These are phyloP conservation scores for Metschnikowia aberdeeniae DNA, from an alignment of 805 yeast genomes.

Conservation along the genomic window DNA sequence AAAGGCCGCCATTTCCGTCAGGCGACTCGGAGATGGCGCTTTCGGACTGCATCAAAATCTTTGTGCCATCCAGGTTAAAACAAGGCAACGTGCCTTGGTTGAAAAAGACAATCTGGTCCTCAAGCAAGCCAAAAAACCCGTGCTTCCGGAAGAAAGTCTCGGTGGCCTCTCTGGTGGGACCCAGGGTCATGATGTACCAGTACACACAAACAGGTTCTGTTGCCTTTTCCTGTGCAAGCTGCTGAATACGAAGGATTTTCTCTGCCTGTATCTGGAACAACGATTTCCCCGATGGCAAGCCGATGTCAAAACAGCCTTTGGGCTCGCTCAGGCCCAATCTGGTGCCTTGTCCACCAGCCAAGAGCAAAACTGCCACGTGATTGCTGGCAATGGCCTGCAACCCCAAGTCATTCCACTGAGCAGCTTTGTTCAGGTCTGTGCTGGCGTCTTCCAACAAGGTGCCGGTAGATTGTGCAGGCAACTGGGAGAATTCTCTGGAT, in stretches of 20 bases:
- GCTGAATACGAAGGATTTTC: constrained; percentile 62
- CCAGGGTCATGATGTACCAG: constrained; percentile 95
- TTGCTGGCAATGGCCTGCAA: constrained; percentile 61
- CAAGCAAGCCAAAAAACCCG: constrained; percentile 65
- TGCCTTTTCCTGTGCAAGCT: constrained; percentile 36
- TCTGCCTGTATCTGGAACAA: constrained; percentile 93
- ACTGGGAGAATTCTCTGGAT: constrained; percentile 36
- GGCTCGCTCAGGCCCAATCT: constrained; percentile 87
- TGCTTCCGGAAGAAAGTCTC: constrained; percentile 62
- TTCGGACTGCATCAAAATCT: constrained; percentile 59
- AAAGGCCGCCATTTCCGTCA: constrained; percentile 97
- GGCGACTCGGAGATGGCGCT: constrained; percentile 75
- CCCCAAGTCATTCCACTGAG: constrained; percentile 51
- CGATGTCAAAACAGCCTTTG: constrained; percentile 89
- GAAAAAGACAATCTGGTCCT: constrained; percentile 67
- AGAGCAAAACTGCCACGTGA: constrained; percentile 81
- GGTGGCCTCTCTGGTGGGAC: constrained; percentile 75
- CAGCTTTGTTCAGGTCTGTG: constrained; percentile 11
- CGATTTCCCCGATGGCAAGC: constrained; percentile 77
- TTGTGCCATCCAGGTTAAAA: constrained; percentile 62
- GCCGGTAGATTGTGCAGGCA: constrained; percentile 47
- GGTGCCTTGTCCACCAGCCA: constrained; percentile 99
- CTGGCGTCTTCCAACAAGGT: constrained; percentile 42
- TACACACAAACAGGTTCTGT: constrained; percentile 40
- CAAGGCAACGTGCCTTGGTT: constrained; percentile 97